phyloP scores from a whole-genome alignment of 495 filamentous ascomycete genomes.

The Lichenothelia convexa region DNA sequence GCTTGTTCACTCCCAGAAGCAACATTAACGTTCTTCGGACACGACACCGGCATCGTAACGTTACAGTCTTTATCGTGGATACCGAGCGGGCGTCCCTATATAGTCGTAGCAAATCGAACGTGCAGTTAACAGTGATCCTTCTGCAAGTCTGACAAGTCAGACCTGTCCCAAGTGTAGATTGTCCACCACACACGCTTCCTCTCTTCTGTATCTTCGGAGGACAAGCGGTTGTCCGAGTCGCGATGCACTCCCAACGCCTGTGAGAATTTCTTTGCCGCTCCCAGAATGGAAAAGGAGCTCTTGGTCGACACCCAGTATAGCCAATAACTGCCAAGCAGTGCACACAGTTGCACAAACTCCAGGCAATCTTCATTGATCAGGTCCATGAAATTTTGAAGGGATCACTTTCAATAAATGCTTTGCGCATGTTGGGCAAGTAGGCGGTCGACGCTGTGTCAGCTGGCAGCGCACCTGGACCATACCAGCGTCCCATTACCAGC shows the following conservation, averaged over 20 bases:
- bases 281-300: conserved; percentile 21
- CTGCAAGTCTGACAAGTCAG: background rate
- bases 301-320: conserved; percentile 23
- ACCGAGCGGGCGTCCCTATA: conserved; percentile 19
- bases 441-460: conserved; percentile 3
- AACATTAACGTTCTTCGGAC: conserved; percentile 10
- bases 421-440: conserved; percentile 8
- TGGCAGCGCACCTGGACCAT: conserved; percentile 12
- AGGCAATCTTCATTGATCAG: conserved; percentile 16
- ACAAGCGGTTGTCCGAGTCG: conserved; percentile 6
- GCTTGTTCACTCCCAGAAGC: background rate
- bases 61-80: conserved; percentile 24
- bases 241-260: conserved; percentile 22
- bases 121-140: background rate
- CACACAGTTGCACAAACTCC: conserved; percentile 20
- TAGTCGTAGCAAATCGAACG: conserved; percentile 18
- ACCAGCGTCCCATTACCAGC: conserved; percentile 19
- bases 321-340: conserved; percentile 20
- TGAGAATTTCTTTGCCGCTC: conserved; percentile 19
- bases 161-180: conserved; percentile 21
- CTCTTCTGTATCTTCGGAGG: conserved; percentile 17
- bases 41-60: conserved; percentile 17
- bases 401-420: conserved; percentile 10
- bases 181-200: conserved; percentile 24
- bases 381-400: conserved; percentile 15